Conservation (phyloP, 148 eudicot species). For the Rhododendron ovatum region DNA sequence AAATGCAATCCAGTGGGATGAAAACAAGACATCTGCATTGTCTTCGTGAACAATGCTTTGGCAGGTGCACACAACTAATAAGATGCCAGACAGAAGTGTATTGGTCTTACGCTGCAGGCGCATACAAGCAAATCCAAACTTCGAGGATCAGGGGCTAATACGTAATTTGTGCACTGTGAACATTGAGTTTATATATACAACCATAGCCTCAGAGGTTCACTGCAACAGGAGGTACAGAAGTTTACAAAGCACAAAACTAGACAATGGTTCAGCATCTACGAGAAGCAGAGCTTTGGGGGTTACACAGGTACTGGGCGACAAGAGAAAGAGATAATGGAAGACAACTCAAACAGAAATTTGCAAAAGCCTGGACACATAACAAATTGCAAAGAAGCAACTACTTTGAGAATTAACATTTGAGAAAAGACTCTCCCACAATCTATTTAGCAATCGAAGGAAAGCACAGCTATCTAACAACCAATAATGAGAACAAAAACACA, state of each 20-base stretch:
- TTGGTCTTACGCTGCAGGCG: neutral
- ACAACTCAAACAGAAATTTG: neutral
- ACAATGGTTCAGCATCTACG: neutral
- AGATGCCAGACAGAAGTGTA: neutral
- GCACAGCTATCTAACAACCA: neutral
- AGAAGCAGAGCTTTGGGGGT: neutral
- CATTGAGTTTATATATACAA: neutral
- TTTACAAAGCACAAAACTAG: neutral
- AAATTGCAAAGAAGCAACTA: neutral
- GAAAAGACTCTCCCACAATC: neutral
- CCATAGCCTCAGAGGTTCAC: neutral
- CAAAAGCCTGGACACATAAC: neutral
- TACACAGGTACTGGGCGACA: neutral
- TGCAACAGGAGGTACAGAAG: neutral
- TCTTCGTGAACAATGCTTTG: neutral
- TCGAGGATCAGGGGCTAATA: neutral
- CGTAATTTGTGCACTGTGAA: neutral
- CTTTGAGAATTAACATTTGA: neutral
- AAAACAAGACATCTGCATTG: neutral
- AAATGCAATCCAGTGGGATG: neutral
- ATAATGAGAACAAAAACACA: neutral
- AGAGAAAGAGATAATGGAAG: neutral
- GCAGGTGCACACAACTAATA: neutral
- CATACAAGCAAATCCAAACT: neutral
- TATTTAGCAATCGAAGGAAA: neutral